Conservation (phyloP, 441 rosid species). For the Pelargonium australe region DNA sequence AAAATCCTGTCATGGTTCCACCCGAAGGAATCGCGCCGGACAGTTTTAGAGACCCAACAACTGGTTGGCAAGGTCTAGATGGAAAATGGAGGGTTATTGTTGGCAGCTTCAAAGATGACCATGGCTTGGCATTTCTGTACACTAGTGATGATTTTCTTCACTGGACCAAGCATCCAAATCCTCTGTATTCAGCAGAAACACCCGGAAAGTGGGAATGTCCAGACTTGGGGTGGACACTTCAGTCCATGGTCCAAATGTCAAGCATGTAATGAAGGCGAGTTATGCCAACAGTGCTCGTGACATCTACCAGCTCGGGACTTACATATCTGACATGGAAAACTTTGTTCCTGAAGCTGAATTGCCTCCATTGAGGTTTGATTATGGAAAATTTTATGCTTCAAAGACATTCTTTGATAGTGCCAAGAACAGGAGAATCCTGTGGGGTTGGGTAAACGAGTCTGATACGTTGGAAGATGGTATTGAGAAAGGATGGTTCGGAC, state of each 20-base stretch:
- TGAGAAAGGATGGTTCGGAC: constrained; percentile 45
- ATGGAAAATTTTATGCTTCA: constrained; percentile 48
- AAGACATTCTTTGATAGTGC: constrained; percentile 41
- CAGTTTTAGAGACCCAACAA: constrained; percentile 49
- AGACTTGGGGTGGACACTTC: constrained; percentile 45
- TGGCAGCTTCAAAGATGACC: constrained; percentile 28
- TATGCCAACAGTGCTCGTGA: constrained; percentile 22
- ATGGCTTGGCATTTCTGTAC: constrained; percentile 38
- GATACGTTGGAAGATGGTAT: constrained; percentile 32
- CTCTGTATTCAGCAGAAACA: constrained; percentile 29
- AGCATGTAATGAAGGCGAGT: constrained; percentile 44
- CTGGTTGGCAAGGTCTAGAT: constrained; percentile 44
- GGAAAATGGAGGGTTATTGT: constrained; percentile 41
- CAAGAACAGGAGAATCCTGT: constrained; percentile 35
- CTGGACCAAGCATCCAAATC: constrained; percentile 31
- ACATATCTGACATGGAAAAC: constrained; percentile 23
- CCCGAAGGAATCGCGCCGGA: constrained; percentile 28
- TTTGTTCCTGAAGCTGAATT: constrained; percentile 32
- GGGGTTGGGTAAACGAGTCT: constrained; percentile 50
- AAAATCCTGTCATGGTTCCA: constrained; percentile 38
- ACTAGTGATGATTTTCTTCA: constrained; percentile 36
- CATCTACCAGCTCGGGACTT: constrained; percentile 38
- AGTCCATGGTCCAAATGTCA: constrained; percentile 18
- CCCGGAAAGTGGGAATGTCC: constrained; percentile 52
- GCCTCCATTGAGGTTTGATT: constrained; percentile 31